Percentiles rank a stretch among this genome's conserved stretches.
phyloP scores from a whole-genome alignment of 768 basidiomycete genomes.

The Myochromella boudieri region DNA sequence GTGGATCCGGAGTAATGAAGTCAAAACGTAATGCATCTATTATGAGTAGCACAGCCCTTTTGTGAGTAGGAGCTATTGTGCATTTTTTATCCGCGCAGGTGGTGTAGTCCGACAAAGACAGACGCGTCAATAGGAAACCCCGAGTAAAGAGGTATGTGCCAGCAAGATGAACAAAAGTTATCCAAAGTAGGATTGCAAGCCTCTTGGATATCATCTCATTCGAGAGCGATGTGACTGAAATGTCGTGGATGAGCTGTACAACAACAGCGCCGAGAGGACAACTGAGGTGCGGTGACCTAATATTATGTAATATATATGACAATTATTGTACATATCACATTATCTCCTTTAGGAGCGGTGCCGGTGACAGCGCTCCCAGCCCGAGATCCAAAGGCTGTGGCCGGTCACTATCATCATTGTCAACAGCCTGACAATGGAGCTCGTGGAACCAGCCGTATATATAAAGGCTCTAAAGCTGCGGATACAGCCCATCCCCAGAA shows the following conservation, averaged over 20 bases:
- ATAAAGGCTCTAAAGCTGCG: no score
- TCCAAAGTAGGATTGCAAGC: conserved; percentile 47
- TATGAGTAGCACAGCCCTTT: conserved; percentile 79
- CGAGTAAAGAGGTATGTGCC: conserved; percentile 89
- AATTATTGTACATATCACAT: no score
- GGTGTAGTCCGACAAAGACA: conserved; percentile 63
- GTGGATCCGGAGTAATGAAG: conserved; percentile 77
- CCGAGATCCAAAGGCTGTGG: no score
- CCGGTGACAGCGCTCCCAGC: no score
- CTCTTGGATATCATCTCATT: conserved; percentile 26
- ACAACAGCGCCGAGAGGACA: background rate
- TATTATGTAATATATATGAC: no score
- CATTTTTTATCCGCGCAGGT: conserved; percentile 38
- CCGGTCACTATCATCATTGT: no score
- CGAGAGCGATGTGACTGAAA: background rate
- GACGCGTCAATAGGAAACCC: conserved; percentile 85
- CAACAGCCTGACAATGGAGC: no score
- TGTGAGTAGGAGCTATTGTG: conserved; percentile 64
- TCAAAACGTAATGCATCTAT: conserved; percentile 95
- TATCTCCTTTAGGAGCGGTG: no score
- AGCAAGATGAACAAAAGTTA: conserved; percentile 66
- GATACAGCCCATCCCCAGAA: background rate
- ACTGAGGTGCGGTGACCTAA: background rate
- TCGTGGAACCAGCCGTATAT: no score
- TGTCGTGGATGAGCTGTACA: background rate